Evolutionary conservation across 2,329 filamentous ascomycete genomes (phyloP), one percentile per base, ranked within the genome.

Genomic region (Magnaporthiopsis rhizophila): DNA sequence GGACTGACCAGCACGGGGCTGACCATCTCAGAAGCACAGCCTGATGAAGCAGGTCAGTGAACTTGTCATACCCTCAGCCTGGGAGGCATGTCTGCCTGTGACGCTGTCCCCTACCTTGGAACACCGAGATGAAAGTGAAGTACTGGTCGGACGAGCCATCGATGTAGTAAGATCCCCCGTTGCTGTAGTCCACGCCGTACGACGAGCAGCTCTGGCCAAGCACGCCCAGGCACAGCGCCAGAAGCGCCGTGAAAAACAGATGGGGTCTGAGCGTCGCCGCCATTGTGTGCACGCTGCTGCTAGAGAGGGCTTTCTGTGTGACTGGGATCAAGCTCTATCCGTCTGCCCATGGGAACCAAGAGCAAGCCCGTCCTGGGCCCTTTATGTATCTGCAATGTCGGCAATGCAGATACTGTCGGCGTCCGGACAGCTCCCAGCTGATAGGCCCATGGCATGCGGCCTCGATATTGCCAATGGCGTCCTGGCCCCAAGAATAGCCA

Each of bases 91-190:
- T 58, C 12, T 3, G 7, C n/a, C 6, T 6, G 26, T 18, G 57
- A 12, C 5, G 6, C 4, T 24, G 24, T 4, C n/a, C 7, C 62
- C 32, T 58, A 62, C 59, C 57, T 60, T 77, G 75, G 62, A 78
- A 78, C 61, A 76, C 70, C 4, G 74, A 74, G 58, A 73, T 71
- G 65, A 77, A 78, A 62, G 68, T 76, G 63, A 78, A 78, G 64
- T 75, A 74, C 13, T 74, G 71, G 64, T 74, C 75, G 3, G 75
- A 77, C 12, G 74, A 67, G 0, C 71, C 66, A 64, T 77, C 75
- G 53, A 78, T 76, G 65, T 76, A 72, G 65, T 78, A 78, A 9
- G 72, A 70, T 2, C 76, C 75, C 3, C 75, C 75, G 65, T 76
- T 77, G 59, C 73, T 69, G 63, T 74, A 78, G 62, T 78, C 75